These are phyloP conservation scores for Solanum hybrid DNA, from an alignment of 305 asterid species.

Conservation along the genomic window DNA sequence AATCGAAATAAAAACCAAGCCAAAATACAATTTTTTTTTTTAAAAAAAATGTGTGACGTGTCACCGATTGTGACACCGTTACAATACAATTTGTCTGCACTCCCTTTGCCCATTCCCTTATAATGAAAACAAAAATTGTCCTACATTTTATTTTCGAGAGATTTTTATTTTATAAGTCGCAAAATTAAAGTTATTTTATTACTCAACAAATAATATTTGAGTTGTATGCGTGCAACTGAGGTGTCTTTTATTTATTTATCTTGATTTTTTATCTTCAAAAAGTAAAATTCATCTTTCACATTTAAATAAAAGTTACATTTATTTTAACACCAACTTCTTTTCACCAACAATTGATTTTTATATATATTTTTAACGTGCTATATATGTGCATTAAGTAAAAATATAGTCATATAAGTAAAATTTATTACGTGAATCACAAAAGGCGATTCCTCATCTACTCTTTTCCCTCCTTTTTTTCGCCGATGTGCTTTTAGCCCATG, in stretches of 20 bases:
- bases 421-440: no score
- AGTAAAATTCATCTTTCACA: background rate
- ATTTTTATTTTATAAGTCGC: background rate
- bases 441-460: background rate
- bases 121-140: background rate
- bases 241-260: background rate
- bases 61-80: constrained; percentile 16
- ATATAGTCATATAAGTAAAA: background rate
- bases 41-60: constrained; percentile 24
- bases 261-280: no score
- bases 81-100: background rate
- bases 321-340: background rate
- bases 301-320: background rate
- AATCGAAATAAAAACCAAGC: constrained; percentile 2
- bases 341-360: background rate
- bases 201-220: background rate
- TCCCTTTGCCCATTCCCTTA: background rate
- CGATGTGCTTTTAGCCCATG: background rate
- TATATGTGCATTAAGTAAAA: background rate
- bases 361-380: background rate
- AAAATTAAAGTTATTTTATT: background rate
- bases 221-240: background rate
- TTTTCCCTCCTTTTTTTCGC: background rate
- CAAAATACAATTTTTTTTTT: background rate
- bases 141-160: background rate